phyloP scores from a whole-genome alignment of 306 rosid genomes.

The Fragaria ananassa region DNA sequence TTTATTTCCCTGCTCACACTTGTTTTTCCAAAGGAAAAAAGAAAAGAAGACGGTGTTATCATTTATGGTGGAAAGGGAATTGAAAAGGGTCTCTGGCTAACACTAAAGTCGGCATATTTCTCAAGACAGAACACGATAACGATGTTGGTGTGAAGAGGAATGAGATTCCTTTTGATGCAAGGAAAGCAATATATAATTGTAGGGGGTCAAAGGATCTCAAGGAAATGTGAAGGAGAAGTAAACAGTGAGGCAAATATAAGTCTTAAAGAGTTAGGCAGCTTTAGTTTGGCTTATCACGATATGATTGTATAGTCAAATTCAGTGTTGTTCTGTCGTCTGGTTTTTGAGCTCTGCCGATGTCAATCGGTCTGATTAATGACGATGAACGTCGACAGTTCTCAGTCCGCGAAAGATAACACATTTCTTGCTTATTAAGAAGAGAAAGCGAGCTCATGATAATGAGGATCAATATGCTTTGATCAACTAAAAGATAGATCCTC shows the following conservation, averaged over 20 bases:
- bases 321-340: neutral
- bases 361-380: neutral
- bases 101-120: conserved; percentile 18
- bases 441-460: neutral
- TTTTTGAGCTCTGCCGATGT: neutral
- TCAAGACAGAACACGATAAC: neutral
- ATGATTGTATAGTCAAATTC: conserved; percentile 3
- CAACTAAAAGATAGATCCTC: neutral
- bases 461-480: neutral
- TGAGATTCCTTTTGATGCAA: conserved; percentile 14
- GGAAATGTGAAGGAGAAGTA: conserved; percentile 31
- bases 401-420: neutral
- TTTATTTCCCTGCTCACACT: neutral
- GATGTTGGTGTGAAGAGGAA: neutral
- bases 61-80: neutral
- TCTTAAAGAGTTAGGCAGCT: neutral
- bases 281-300: conserved; percentile 27
- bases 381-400: neutral
- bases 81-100: neutral
- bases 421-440: neutral
- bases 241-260: conserved; percentile 34
- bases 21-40: neutral
- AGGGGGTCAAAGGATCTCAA: conserved; percentile 27
- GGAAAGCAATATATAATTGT: conserved; percentile 1
- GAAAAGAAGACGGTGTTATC: neutral